Percentiles rank a stretch among this genome's conserved stretches.
phyloP scores from a whole-genome alignment of 2,329 filamentous ascomycete genomes.

The Leptographium radiaticola region DNA sequence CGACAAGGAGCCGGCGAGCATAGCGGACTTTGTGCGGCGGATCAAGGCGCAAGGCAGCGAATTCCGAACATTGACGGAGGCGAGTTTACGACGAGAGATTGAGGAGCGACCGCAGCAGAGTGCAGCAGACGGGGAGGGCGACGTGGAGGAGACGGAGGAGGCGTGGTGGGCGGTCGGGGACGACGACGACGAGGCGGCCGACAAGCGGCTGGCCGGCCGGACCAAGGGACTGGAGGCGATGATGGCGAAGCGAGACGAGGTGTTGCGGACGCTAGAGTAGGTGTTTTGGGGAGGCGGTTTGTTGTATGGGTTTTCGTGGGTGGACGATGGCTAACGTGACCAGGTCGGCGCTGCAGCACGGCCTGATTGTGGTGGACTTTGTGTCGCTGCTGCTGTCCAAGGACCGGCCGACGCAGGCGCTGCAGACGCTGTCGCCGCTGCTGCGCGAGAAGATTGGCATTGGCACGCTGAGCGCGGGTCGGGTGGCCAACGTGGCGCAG shows the following conservation, averaged over 20 bases:
- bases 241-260: conserved; percentile 39
- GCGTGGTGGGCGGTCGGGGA: conserved; percentile 24
- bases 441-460: conserved; percentile 60
- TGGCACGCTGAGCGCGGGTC: conserved; percentile 59
- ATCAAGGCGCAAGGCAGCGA: conserved; percentile 69
- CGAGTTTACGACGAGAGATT: conserved; percentile 58
- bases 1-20: conserved; percentile 42
- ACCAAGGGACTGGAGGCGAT: conserved; percentile 23
- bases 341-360: conserved; percentile 41
- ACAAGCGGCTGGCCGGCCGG: conserved; percentile 13
- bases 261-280: conserved; percentile 45
- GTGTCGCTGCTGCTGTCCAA: conserved; percentile 76
- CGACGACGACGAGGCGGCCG: conserved; percentile 17
- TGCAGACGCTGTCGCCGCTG: conserved; percentile 54
- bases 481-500: conserved; percentile 46
- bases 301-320: no score
- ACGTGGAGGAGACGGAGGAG: conserved; percentile 32
- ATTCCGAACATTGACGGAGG: conserved; percentile 68
- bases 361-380: conserved; percentile 64
- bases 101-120: conserved; percentile 27
- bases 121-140: conserved; percentile 21
- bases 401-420: conserved; percentile 57
- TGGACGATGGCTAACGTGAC: conserved; percentile 3
- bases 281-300: conserved; percentile 11
- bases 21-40: conserved; percentile 66